These are phyloP conservation scores for Margaritispora aquatica DNA, from an alignment of 495 filamentous ascomycete species.

Conservation along the genomic window DNA sequence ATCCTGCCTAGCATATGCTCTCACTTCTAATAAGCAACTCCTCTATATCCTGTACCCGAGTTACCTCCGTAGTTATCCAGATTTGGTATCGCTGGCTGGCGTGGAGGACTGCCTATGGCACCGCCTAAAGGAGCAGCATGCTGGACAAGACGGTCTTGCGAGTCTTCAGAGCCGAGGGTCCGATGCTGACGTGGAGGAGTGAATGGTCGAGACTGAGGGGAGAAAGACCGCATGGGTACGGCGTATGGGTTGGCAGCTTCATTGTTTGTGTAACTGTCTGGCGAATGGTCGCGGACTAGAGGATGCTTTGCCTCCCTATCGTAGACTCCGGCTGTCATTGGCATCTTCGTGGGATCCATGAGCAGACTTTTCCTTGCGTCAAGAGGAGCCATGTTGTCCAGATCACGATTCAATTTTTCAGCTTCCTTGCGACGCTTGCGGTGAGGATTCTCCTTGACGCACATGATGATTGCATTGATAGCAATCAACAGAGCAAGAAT, in stretches of 20 bases:
- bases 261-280: conserved; percentile 15
- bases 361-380: conserved; percentile 89
- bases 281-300: conserved; percentile 5
- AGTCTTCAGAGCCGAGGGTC: neutral
- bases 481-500: conserved; percentile 83
- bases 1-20: neutral
- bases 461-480: conserved; percentile 79
- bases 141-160: neutral
- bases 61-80: neutral
- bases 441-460: conserved; percentile 85
- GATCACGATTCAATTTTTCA: conserved; percentile 77
- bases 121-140: neutral
- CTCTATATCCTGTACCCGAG: neutral
- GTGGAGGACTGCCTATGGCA: neutral
- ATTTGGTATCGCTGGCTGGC: neutral
- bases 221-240: conserved; percentile 10
- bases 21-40: neutral
- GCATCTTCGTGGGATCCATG: conserved; percentile 32
- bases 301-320: conserved; percentile 16
- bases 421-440: conserved; percentile 76
- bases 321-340: neutral
- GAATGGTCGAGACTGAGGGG: neutral
- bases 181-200: neutral
- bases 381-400: conserved; percentile 83
- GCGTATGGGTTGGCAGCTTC: conserved; percentile 24